Evolutionary conservation across 495 filamentous ascomycete genomes (phyloP).

Genomic region (Xylaria telfairii): DNA sequence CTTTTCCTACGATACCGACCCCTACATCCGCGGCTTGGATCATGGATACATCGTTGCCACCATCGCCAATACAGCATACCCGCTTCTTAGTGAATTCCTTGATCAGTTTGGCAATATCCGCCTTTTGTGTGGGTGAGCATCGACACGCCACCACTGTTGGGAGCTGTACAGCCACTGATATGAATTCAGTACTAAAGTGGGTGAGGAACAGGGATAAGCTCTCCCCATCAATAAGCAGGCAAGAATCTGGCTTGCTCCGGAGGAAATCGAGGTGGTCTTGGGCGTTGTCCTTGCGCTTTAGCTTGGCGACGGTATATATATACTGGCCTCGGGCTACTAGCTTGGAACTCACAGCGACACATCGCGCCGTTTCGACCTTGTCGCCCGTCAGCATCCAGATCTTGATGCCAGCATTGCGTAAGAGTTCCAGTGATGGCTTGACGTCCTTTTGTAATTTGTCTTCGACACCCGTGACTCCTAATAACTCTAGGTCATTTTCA

Average conservation of each 20-base stretch:
- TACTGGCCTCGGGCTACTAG: conserved; percentile 94
- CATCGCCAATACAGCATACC: conserved; percentile 95
- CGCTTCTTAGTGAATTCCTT: conserved; percentile 90
- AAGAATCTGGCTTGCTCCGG: conserved; percentile 83
- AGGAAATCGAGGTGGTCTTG: conserved; percentile 88
- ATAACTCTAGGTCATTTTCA: conserved; percentile 86
- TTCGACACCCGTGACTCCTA: conserved; percentile 97
- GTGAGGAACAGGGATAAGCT: conserved; percentile 81
- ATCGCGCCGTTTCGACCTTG: conserved; percentile 97
- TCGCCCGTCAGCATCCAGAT: conserved; percentile 99
- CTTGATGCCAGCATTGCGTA: conserved; percentile 98
- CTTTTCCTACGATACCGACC: conserved; percentile 97
- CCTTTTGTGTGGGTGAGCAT: conserved; percentile 97
- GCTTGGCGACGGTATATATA: conserved; percentile 90
- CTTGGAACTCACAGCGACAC: conserved; percentile 93
- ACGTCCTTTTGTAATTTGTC: conserved; percentile 95
- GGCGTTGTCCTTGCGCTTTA: conserved; percentile 76
- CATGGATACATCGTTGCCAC: conserved; percentile 99
- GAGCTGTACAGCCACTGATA: conserved; percentile 82
- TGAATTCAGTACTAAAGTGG: conserved; percentile 83
- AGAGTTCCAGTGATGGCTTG: conserved; percentile 89
- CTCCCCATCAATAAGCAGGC: conserved; percentile 94
- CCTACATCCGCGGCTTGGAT: conserved; percentile 98
- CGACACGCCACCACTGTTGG: conserved; percentile 95
- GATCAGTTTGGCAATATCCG: conserved; percentile 89